These are phyloP conservation scores for Phytophthora pluvialis DNA, from an alignment of 352 stramenopile genomes.

Conservation along the genomic window DNA sequence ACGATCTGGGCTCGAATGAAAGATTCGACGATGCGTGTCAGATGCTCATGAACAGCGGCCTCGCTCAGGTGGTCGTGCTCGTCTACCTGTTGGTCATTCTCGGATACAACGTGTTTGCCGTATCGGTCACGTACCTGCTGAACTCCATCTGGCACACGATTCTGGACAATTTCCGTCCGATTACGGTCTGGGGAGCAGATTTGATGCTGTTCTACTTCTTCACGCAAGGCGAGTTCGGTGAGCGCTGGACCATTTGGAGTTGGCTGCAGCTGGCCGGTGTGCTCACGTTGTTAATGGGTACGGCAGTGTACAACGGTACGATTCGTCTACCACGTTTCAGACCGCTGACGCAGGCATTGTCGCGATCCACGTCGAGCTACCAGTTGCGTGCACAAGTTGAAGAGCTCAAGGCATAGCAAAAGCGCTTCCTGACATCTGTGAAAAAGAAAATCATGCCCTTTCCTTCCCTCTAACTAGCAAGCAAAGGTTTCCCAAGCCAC, in stretches of 20 bases:
- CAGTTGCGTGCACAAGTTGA: conserved; percentile 68
- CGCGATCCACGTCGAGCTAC: conserved; percentile 70
- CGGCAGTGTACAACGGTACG: conserved; percentile 97
- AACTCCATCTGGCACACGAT: conserved; percentile 98
- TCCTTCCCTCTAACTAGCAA: conserved; percentile 41
- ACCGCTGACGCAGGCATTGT: conserved; percentile 44
- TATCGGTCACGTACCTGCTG: conserved; percentile 96
- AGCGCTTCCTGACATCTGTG: conserved; percentile 66
- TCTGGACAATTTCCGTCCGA: conserved; percentile 97
- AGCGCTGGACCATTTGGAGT: conserved; percentile 94
- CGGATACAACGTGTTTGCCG: conserved; percentile 97
- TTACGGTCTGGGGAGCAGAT: conserved; percentile 96
- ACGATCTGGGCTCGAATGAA: conserved; percentile 95
- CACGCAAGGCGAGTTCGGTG: conserved; percentile 90
- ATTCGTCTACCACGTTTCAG: conserved; percentile 74
- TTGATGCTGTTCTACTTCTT: conserved; percentile 97
- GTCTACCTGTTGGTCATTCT: conserved; percentile 95
- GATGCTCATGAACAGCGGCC: conserved; percentile 72
- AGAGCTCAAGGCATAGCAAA: conserved; percentile 75
- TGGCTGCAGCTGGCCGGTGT: conserved; percentile 96
- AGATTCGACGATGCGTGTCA: conserved; percentile 80
- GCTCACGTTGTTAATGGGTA: conserved; percentile 93
- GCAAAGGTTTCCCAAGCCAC: not conserved
- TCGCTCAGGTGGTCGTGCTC: conserved; percentile 70
- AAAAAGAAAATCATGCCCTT: conserved; percentile 83